Base-by-base conservation (phyloP, 345 rosid genomes). In the Salix purpurea region DNA sequence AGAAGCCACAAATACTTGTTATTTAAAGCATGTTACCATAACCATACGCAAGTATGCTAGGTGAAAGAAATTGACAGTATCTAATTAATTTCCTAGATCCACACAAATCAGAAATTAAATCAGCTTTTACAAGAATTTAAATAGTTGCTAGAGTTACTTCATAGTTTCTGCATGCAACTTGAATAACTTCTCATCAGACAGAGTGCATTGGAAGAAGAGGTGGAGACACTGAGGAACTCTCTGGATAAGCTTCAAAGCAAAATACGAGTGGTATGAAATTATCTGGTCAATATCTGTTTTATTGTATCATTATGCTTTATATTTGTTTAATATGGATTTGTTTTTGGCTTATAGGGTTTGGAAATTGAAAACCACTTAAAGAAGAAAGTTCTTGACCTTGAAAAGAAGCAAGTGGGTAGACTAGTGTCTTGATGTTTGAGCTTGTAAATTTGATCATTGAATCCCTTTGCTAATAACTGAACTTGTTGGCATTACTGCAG, bases 301-400 rank as follows among this genome's bases (percentile, higher is more conserved):
- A 9, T 74, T 39, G 69, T 40, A 11, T 19, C 65, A 23, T 62
- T 73, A 42, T 48, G 11, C 61, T 73, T 4, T 34, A 6, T 58
- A 21, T 26, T 71, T 66, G 19, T 70, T 6, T 21, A 75, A 58
- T 15, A 5, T 61, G 2, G n/a, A 34, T 71, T 12, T 71, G 54
- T 24, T 80, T 86, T 67, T 87, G 80, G 36, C 76, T 65, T 74
- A 56, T 70, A 96, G 98, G 98, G 97, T 62, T 61, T 96, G 90
- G 97, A 94, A 83, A 96, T 96, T 60, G 99, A 96, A 87, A 96
- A 87, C 42, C 99, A 96, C 82, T 84, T 96, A 76, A 94, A 91
- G 89, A 92, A 86, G 89, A 89, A 76, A 83, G 87, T 94, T 67
- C 85, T 77, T 71, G 94, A 88, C 50, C 82, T 91, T 85, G 93